Base-by-base conservation (phyloP, 176 grass and related monocot species). In the Triticum urartu region DNA sequence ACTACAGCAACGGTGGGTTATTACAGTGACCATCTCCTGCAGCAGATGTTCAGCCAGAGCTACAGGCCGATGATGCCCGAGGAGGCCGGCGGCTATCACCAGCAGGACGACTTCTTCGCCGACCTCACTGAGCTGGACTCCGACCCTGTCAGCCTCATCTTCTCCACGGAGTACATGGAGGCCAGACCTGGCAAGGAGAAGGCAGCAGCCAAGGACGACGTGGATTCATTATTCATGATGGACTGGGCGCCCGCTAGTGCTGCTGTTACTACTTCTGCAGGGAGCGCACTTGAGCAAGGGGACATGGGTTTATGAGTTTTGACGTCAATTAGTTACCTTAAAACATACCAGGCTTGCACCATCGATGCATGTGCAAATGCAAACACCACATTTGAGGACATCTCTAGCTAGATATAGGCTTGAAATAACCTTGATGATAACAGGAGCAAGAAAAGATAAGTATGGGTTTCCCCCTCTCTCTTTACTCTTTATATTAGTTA, bases 51-150 rank as follows among this genome's bases (percentile, higher is more conserved):
- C 79, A 83, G 86, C 64, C 87, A 93, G 72, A 90, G 89, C 60
- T 94, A 92, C 79, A 86, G 85, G 75, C 82, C 87, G 11, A 94
- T 90, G 90, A 90, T 87, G 82, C 90, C 97, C 1, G 97, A 95
- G 14, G 61, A 9, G n/a, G 74, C 15, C 26, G 83, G 82, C 7
- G 80, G 89, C 17, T 89, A 92, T 38, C 87, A 91, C 17, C 90
- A 92, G 36, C 79, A 91, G 17, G 92, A 98, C 35, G 97, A 98
- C 83, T 95, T 98, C 87, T 98, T 98, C 42, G 86, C 93, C 3
- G 93, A 94, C 64, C 89, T 98, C 40, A 85, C 92, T 15, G 97
- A 95, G 88, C 30, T 98, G 81, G 97, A 98, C 28, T 76, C 90
- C 52, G 86, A 98, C 30, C 96, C 96, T 11, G 93, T 94, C 84